Base-by-base conservation (phyloP, 129 eudicot species). In the Calendula officinalis region DNA sequence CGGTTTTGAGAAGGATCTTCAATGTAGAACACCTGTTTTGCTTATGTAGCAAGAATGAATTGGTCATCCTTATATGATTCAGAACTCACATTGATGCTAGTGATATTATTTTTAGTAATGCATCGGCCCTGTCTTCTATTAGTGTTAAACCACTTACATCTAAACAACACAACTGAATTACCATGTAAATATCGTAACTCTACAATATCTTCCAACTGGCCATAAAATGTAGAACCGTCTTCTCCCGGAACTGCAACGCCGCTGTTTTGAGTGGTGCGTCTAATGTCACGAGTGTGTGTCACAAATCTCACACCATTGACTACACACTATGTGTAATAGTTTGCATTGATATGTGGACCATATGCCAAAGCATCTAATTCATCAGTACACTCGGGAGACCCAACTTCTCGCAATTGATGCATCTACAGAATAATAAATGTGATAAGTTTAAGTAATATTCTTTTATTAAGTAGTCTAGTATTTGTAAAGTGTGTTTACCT, bases 141-240 rank as follows among this genome's bases (percentile, higher is more conserved):
- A 7, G 63, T 58, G 12, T 58, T 58, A 13, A 38, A 59, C 64
- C 45, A 16, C 27, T 59, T 59, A 39, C 47, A 59, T 38, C 43
- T 27, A 16, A 59, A 59, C 32, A 59, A 14, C 27, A 36, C 45
- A 37, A 37, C 32, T 11, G 5, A 2, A 13, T 2, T 13, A 12
- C 45, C 45, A 4, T 12, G 3, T 7, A 37, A 3, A 13, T 36
- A 36, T 5, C 2, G 5, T 6, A 36, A 5, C 45, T 36, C 63
- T 3, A 5, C 0, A 37, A 57, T 36, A 5, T 36, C n/a, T 13
- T 57, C 63, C 6, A 36, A 9, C 32, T n/a, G 30, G 3, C 5
- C 63, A 13, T 36, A 36, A 36, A 5, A 57, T 3, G 30, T 14
- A 12, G 6, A 12, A 3, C 30, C 33, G 1, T 36, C 40, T 1